These are phyloP conservation scores for Lachnellula occidentalis DNA, from an alignment of 2,329 filamentous ascomycete genomes.

Conservation along the genomic window DNA sequence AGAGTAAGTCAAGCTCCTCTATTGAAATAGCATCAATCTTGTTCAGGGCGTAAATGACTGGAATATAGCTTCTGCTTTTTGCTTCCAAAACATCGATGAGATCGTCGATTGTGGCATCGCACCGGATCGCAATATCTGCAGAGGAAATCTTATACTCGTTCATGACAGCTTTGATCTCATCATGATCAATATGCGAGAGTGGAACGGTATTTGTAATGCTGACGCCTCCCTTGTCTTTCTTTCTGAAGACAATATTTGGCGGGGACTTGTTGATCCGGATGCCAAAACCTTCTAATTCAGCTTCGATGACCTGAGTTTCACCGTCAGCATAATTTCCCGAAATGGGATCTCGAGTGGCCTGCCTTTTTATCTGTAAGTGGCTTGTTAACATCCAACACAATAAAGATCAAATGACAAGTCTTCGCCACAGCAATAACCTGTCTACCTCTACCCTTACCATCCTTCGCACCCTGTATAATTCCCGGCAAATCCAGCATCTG, in stretches of 20 bases:
- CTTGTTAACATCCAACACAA: constrained; percentile 97
- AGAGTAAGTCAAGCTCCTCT: constrained; percentile 91
- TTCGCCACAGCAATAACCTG: constrained; percentile 99
- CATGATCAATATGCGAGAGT: constrained; percentile 84
- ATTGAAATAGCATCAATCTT: constrained; percentile 99
- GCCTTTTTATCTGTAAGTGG: constrained; percentile 88
- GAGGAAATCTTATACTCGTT: constrained; percentile 94
- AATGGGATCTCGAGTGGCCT: not conserved
- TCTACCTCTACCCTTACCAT: constrained; percentile 92
- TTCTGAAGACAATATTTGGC: constrained; percentile 98
- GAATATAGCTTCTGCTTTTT: constrained; percentile 91
- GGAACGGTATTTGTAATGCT: constrained; percentile 94
- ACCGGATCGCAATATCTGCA: constrained; percentile 94
- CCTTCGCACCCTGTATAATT: constrained; percentile 98
- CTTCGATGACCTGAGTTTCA: constrained; percentile 62
- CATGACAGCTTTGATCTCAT: constrained; percentile 98
- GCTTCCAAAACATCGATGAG: constrained; percentile 94
- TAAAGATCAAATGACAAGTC: constrained; percentile 98
- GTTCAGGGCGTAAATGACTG: constrained; percentile 98
- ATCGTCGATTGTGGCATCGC: constrained; percentile 95
- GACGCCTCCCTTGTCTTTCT: constrained; percentile 98
- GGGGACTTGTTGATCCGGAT: constrained; percentile 97
- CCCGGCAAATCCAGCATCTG: constrained; percentile 98
- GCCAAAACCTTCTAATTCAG: constrained; percentile 92
- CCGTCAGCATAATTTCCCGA: too few species aligned